Conservation (phyloP, 2,329 filamentous ascomycete genomes). For the Ceratocystis cubensis region DNA sequence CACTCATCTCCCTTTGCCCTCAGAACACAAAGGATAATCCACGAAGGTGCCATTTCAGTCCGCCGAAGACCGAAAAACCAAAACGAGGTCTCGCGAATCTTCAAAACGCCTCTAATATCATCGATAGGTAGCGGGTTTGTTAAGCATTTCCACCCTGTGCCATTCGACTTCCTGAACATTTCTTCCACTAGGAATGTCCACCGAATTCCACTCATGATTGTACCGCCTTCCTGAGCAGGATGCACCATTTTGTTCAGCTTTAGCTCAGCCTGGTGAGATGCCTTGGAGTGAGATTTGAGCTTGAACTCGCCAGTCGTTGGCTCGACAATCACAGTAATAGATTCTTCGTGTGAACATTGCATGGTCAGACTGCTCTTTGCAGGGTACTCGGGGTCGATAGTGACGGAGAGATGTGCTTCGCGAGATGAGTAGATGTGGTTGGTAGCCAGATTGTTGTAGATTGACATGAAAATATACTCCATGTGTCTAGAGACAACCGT, state of each 20-base stretch:
- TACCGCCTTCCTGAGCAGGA: slow-evolving; percentile 44
- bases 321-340: slow-evolving; percentile 48
- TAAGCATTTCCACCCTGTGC: slow-evolving; percentile 49
- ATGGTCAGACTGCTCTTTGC: slow-evolving; percentile 55
- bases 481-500: slow-evolving; percentile 64
- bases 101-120: slow-evolving; percentile 47
- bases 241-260: slow-evolving; percentile 50
- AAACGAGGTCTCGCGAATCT: slow-evolving; percentile 47
- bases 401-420: slow-evolving; percentile 46
- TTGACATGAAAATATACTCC: slow-evolving; percentile 54
- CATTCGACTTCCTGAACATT: slow-evolving; percentile 46
- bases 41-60: slow-evolving; percentile 56
- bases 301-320: slow-evolving; percentile 65
- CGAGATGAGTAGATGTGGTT: slow-evolving; percentile 49
- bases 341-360: slow-evolving; percentile 37
- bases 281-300: slow-evolving; percentile 51
- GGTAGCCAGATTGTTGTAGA: slow-evolving; percentile 47
- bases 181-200: slow-evolving; percentile 50
- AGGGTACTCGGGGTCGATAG: slow-evolving; percentile 48
- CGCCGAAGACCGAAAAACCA: slow-evolving; percentile 58
- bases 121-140: slow-evolving; percentile 40
- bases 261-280: slow-evolving; percentile 46
- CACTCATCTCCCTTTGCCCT: slow-evolving; percentile 63
- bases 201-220: slow-evolving; percentile 48
- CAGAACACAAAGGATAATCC: slow-evolving; percentile 60